Conservation (phyloP, 1,284 basidiomycete species). For the Austroboletus niveus region DNA sequence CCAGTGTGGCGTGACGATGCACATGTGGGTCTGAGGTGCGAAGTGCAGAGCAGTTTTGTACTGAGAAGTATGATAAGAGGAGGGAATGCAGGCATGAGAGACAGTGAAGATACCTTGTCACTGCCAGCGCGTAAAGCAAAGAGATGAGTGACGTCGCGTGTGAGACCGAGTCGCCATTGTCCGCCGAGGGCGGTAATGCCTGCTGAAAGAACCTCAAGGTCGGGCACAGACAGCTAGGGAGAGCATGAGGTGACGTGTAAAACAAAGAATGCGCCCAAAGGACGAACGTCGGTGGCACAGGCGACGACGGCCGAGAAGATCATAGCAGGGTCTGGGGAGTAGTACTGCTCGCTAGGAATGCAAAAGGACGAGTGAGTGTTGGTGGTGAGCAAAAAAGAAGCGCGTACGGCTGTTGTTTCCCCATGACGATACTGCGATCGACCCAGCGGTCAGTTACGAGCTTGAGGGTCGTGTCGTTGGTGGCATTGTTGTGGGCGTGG, state of each 20-base stretch:
- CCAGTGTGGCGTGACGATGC: constrained; percentile 76
- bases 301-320: constrained; percentile 83
- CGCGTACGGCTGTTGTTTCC: constrained; percentile 55
- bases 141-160: constrained; percentile 83
- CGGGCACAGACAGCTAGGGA: constrained; percentile 52
- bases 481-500: constrained; percentile 19
- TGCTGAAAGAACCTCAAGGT: constrained; percentile 71
- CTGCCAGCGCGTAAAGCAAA: constrained; percentile 56
- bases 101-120: constrained; percentile 38
- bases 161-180: constrained; percentile 72
- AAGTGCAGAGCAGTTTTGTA: constrained; percentile 64
- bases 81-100: not conserved
- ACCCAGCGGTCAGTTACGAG: constrained; percentile 68
- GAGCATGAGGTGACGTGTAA: constrained; percentile 1
- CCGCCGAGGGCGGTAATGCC: constrained; percentile 80
- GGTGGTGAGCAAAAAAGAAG: constrained; percentile 4
- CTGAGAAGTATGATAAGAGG: constrained; percentile 7
- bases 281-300: constrained; percentile 57
- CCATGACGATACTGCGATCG: constrained; percentile 58
- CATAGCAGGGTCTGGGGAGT: constrained; percentile 72
- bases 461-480: constrained; percentile 15
- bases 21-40: constrained; percentile 52
- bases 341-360: constrained; percentile 48
- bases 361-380: not conserved
- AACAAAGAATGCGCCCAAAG: not conserved